Base-by-base conservation (phyloP, 495 filamentous ascomycete genomes). In the Neurospora sp. region DNA sequence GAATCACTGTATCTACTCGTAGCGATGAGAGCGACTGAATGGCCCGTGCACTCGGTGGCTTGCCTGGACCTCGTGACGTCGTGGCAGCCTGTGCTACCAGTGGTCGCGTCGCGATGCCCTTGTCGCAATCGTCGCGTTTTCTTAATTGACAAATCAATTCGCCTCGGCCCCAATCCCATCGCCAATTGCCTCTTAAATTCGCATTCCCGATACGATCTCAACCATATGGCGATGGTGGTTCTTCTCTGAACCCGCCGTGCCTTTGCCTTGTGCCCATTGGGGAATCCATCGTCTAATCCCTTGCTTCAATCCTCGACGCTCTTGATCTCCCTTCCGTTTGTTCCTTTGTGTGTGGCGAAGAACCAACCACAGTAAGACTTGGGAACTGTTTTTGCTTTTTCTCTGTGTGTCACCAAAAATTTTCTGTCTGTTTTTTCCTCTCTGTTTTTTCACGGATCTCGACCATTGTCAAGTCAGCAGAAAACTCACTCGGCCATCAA, bases 21-120 rank as follows among this genome's bases (percentile, higher is more conserved):
- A 16, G 22, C 27, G 22, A 14, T 61, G 45, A 61, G 48, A 14
- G n/a, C 20, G 45, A 16, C 20, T 35, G 12, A 1, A 16, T 61
- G 53, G 53, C 22, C 2, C 53, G 53, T 61, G 53, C 53, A 12
- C 53, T 12, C 12, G 2, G 22, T 31, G 22, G 38, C 40, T 27
- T 22, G 53, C 9, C 35, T 8, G 31, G 31, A 74, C 38, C 76
- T 65, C 78, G 78, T 79, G 78, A 79, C 75, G 61, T 74, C 78
- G 78, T 74, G 77, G 53, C 38, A 65, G 14, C 37, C 45, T 38
- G 53, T 65, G 59, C 53, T 72, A 22, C 20, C 69, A 37, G 38
- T 65, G 40, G 40, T 69, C 73, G 74, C 73, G 74, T 75, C 65
- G 59, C 70, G 74, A 76, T 77, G 44, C 3, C n/a, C 1, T 68